Conservation (phyloP, 192 early-diverging fungal species). For the Entomortierella chlamydospora region DNA sequence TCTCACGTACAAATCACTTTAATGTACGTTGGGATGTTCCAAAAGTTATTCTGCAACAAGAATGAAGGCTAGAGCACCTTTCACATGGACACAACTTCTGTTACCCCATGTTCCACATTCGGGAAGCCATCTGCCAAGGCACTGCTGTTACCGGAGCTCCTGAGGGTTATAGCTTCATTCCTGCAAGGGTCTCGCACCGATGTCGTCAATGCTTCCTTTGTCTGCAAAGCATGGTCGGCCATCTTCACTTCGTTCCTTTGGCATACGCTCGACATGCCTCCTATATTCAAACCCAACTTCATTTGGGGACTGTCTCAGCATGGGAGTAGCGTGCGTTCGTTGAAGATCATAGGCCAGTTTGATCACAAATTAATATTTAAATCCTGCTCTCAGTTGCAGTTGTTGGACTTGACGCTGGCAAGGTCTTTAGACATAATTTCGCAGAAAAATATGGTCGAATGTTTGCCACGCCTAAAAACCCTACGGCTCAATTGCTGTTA, state of each 20-base stretch:
- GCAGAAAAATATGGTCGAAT: background rate
- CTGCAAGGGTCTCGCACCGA: background rate
- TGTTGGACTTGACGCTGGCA: slow-evolving; percentile 3
- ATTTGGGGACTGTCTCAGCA: background rate
- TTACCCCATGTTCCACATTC: background rate
- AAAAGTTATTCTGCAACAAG: no score
- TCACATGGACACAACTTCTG: background rate
- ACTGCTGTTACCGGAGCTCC: slow-evolving; percentile 5
- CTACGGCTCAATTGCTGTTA: slow-evolving; percentile 13
- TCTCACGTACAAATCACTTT: slow-evolving; percentile 12
- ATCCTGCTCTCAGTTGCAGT: background rate
- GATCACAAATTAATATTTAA: background rate
- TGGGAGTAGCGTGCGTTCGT: background rate
- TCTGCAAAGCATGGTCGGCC: slow-evolving; percentile 3
- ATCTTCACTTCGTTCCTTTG: slow-evolving; percentile 7
- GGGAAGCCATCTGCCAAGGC: background rate
- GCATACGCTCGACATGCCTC: slow-evolving; percentile 6
- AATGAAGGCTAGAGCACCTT: no score
- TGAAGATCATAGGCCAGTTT: background rate
- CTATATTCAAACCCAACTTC: background rate
- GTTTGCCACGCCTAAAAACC: background rate
- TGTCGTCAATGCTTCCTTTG: background rate
- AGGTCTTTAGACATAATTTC: background rate
- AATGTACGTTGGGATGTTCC: no score
- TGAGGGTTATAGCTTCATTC: background rate